Evolutionary conservation across 306 rosid genomes (phyloP), one percentile per base, ranked within the genome.

Genomic region (Vigna angularis): DNA sequence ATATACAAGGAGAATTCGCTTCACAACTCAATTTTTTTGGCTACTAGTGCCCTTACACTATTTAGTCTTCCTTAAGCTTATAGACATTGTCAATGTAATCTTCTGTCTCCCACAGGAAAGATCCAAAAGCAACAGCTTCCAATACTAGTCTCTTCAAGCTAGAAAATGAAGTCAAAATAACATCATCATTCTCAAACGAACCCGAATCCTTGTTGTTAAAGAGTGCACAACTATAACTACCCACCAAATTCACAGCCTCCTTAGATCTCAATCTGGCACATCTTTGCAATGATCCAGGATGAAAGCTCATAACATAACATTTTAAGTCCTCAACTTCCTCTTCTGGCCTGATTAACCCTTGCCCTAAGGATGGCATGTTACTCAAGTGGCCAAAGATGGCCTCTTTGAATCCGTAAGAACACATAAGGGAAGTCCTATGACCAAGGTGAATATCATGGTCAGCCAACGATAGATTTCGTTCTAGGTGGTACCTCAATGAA

Each of bases 51-150:
- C 67, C 72, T 56, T 32, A 71, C 5, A n/a, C 82, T 75, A 73
- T 48, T 82, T 57, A 89, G 69, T 83, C 77, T 69, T 89, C 97
- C 87, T 86, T 87, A 9, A 96, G 98, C 90, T 86, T 86, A 83
- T 93, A 96, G 16, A 96, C 77, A 66, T 78, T 80, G 76, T 87
- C 88, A 55, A 96, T 79, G 84, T 86, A 90, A 70, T 93, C 99
- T 86, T 96, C 99, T 9, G 91, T 84, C 76, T 93, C 99, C 99
- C 99, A 91, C 42, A 95, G 87, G 81, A 95, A 93, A 11, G 93
- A 85, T 70, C 99, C 99, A 82, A 96, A 96, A 47, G 99, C 98
- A 80, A 93, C 96, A 76, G 94, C 99, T 89, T 96, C 99, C 86
- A 93, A 86, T 47, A 91, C 96, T 66, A 95, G 83, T 80, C 99